Evolutionary conservation across 2,329 filamentous ascomycete genomes (phyloP), one percentile per base, ranked within the genome.

Genomic region (Pseudogymnoascus sp.): DNA sequence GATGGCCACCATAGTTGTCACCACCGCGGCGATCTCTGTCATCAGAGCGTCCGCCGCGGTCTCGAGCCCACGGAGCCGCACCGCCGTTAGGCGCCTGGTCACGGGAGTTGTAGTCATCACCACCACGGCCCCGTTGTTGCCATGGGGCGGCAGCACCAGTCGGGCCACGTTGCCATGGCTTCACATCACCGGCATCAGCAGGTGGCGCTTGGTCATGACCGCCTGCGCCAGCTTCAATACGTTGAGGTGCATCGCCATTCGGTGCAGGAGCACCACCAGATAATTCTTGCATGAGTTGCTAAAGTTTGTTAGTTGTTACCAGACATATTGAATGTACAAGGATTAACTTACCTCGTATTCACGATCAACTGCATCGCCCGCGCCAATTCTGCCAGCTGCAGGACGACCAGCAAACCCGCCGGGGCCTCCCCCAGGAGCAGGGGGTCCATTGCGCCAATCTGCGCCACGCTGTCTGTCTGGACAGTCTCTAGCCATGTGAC

Each of bases 211-310:
- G 74, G 58, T 82, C 81, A 65, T 81, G 82, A 34, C 78, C 79
- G 60, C 83, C 83, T 61, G 90, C 88, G 10, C 89, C 90, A 64
- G 87, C 90, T 75, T 95, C 94, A 70, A 99, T 96, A 64, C 89
- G 89, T 65, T 86, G 86, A 66, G 86, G 87, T 35, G 87, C 75
- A 48, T 80, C 78, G 52, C 77, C 82, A 59, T 77, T 80, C 60
- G 77, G 77, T 59, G 77, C 74, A 59, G 85, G 75, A 37, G 76
- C 81, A 63, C 86, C 88, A 64, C 90, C 90, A 63, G 88, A 90
- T 67, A 97, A 83, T 79, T 97, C 94, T 82, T 95, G 88, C 91
- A 99, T 96, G 71, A 99, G 90, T 85, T 92, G 88, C 89, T 90
- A 66, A 8, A 60, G 39, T 82, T 76, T 69, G 71, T 70, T 60